These are phyloP conservation scores for Amaranthus hypochondriacus DNA, from an alignment of 148 eudicot species.

Conservation along the genomic window DNA sequence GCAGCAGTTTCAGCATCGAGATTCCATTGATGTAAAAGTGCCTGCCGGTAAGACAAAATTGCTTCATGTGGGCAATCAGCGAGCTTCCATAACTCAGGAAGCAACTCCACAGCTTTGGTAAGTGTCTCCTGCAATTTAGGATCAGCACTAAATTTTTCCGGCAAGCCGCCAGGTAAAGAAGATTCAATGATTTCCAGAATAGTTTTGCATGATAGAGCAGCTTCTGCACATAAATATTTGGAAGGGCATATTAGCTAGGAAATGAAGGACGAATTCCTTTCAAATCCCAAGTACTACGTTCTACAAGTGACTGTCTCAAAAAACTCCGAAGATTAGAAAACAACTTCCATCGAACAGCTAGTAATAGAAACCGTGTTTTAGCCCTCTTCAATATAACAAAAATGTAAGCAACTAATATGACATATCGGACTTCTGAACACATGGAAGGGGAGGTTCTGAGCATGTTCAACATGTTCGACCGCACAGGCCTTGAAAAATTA, in stretches of 20 bases:
- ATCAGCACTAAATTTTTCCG: slow-evolving; percentile 65
- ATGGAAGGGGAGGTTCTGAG: background rate
- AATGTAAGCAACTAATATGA: background rate
- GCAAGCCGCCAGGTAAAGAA: slow-evolving; percentile 81
- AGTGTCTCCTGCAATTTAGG: slow-evolving; percentile 86
- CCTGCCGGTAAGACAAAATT: slow-evolving; percentile 68
- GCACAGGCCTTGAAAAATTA: too few relatives aligned
- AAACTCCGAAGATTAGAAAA: background rate
- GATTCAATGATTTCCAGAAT: slow-evolving; percentile 91
- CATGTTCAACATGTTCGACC: too few relatives aligned
- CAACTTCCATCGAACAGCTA: background rate
- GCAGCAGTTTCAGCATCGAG: slow-evolving; percentile 58
- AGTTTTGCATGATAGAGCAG: slow-evolving; percentile 90
- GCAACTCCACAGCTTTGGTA: slow-evolving; percentile 63
- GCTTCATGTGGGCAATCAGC: slow-evolving; percentile 62
- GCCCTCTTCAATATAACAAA: background rate
- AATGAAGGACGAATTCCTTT: background rate
- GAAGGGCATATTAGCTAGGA: slow-evolving; percentile 28
- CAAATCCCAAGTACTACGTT: background rate
- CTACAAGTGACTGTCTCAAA: background rate
- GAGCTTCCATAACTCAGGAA: slow-evolving; percentile 84
- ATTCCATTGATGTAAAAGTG: slow-evolving; percentile 69
- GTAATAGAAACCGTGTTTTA: background rate
- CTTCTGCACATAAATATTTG: slow-evolving; percentile 62
- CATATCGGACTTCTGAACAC: background rate